Evolutionary conservation across 108 stramenopile genomes (phyloP).

Genomic region (Skeletonema potamos): DNA sequence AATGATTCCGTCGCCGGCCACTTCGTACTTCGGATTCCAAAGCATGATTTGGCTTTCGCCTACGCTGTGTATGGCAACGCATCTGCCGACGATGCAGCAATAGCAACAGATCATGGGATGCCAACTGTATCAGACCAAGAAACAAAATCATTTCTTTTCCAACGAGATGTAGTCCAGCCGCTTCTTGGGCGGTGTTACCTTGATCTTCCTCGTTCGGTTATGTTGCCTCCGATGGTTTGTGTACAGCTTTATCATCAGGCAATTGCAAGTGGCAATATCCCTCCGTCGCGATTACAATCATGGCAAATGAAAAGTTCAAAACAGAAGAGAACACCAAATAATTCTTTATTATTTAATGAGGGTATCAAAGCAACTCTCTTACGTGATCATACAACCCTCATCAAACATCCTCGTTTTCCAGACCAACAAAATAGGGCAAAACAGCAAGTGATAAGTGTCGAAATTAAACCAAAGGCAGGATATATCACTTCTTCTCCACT

Average conservation of each 20-base stretch:
- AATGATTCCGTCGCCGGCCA: background rate
- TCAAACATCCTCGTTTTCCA: constrained; percentile 9
- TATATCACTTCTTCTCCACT: constrained; percentile 68
- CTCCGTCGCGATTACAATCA: constrained; percentile 26
- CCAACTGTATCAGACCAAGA: background rate
- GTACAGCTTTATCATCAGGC: constrained; percentile 13
- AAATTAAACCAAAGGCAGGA: constrained; percentile 83
- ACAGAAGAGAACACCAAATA: background rate
- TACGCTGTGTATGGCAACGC: background rate
- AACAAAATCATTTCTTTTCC: constrained; percentile 21
- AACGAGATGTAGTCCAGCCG: constrained; percentile 28
- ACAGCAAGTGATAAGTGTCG: constrained; percentile 25
- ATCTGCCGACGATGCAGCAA: background rate
- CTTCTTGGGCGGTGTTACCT: constrained; percentile 38
- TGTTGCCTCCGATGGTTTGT: constrained; percentile 20
- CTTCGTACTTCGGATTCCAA: constrained; percentile 28
- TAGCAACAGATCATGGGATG: background rate
- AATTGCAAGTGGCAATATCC: constrained; percentile 29
- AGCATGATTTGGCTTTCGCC: constrained; percentile 20
- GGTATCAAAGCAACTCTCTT: constrained; percentile 34
- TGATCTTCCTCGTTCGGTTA: constrained; percentile 16
- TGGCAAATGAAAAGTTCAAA: constrained; percentile 13
- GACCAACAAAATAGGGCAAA: background rate
- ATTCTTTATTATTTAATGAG: background rate
- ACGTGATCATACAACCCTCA: constrained; percentile 31